A percentile compares a stretch with the other conserved stretches of the same genome.
These are phyloP conservation scores for Blastomyces parvus DNA, from an alignment of 2,329 filamentous ascomycete genomes.

Conservation along the genomic window DNA sequence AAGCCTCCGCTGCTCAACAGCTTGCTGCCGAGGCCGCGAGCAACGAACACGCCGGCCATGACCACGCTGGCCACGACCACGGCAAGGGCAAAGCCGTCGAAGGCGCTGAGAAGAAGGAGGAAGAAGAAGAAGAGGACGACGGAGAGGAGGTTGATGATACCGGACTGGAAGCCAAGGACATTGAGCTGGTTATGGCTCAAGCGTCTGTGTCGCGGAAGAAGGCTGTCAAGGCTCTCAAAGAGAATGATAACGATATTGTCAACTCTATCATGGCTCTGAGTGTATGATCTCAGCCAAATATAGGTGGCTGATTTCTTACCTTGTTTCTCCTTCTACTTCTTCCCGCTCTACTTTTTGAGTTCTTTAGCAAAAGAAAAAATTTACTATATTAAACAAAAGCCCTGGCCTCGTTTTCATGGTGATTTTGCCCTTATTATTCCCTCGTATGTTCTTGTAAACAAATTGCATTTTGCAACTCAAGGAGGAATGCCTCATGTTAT, in stretches of 20 bases:
- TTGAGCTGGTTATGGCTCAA: constrained; percentile 98
- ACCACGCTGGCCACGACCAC: constrained; percentile 46
- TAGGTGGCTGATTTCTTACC: not conserved
- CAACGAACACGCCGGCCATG: constrained; percentile 53
- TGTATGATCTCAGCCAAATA: constrained; percentile 46
- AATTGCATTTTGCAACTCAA: not conserved
- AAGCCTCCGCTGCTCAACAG: constrained; percentile 91
- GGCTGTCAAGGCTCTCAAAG: constrained; percentile 88
- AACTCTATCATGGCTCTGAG: constrained; percentile 99
- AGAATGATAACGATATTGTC: constrained; percentile 99
- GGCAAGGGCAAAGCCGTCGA: constrained; percentile 57
- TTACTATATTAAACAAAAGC: not conserved
- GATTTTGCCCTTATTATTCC: not conserved
- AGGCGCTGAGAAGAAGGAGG: constrained; percentile 57
- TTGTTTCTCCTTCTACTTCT: not conserved
- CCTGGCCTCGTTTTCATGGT: not conserved
- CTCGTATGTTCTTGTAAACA: not conserved
- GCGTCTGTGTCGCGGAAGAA: constrained; percentile 95
- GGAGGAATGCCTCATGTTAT: not conserved
- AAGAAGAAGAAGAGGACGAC: constrained; percentile 86
- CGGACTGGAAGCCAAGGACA: constrained; percentile 97
- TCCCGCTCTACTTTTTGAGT: not conserved
- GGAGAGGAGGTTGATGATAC: constrained; percentile 91
- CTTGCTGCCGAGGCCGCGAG: constrained; percentile 64
- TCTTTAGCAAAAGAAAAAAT: not conserved